Evolutionary conservation across 768 basidiomycete species (phyloP), one percentile per base, ranked within the genome.

Genomic region (Crassisporium funariophilum): DNA sequence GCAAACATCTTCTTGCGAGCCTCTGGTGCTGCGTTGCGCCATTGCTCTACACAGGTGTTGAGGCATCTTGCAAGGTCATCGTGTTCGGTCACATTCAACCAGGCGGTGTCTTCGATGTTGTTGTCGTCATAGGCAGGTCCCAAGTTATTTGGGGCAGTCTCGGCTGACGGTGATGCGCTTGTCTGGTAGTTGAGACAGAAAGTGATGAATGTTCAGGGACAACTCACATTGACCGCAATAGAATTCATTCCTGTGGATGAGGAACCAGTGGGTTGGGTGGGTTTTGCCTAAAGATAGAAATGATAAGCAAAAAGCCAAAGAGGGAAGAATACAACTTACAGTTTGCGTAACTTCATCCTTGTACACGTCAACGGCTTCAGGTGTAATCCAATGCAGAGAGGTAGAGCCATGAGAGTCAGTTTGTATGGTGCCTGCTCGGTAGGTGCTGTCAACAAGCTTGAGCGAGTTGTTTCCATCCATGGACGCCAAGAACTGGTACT

Each of bases 1-100:
- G 44, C 54, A 20, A 50, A 63, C 60, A 60, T 60, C 21, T 54
- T 60, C 25, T 52, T 56, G 0, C 35, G 16, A 3, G 46, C 44
- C 33, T 68, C 59, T 4, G 53, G 48, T 2, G 51, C 49, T 2
- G 52, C 51, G 38, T 42, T 65, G 33, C 2, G 7, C 59, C 55
- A 31, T 38, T 50, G 39, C 10, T 62, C 56, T 0, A 54, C 50
- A 37, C 63, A 63, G 4, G 49, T 27, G 35, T 54, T 41, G 11
- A 48, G 24, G n/a, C 35, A 22, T 19, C 35, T 20, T 5, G 36
- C 42, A 8, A 47, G 35, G 15, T 56, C 52, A 22, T 53, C 53
- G 5, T 44, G 21, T 16, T 61, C 58, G 2, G 21, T 33, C 5
- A 50, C 16, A 17, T 61, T 58, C 20, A 60, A 44, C 59, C 54